Conservation (phyloP, 106 monocot genomes). For the Dendrobium nobile region DNA sequence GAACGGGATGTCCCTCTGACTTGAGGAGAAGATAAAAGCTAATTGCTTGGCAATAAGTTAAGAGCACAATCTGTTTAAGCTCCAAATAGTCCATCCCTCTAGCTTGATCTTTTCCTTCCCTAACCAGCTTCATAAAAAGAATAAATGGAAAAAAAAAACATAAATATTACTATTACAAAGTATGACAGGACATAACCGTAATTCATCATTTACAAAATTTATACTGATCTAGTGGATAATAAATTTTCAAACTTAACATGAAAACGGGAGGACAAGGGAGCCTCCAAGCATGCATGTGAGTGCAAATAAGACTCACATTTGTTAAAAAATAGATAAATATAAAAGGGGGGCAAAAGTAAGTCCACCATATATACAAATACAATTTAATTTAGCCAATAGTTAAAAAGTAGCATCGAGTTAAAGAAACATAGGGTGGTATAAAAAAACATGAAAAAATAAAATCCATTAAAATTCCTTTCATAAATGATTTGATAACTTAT, state of each 20-base stretch:
- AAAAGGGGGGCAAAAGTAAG: background rate
- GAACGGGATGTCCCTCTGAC: constrained; percentile 77
- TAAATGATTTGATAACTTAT: too few species aligned
- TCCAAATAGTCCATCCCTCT: constrained; percentile 40
- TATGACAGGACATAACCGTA: background rate
- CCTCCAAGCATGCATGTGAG: background rate
- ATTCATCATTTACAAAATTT: background rate
- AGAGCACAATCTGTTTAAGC: constrained; percentile 37
- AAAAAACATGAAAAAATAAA: background rate
- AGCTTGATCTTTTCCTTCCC: constrained; percentile 11
- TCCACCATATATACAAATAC: background rate
- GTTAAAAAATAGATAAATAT: background rate
- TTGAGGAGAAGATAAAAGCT: constrained; percentile 78
- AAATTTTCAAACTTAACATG: background rate
- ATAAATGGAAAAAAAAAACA: background rate
- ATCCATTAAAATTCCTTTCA: background rate
- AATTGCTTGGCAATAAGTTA: constrained; percentile 75
- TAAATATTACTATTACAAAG: background rate
- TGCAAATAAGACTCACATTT: background rate
- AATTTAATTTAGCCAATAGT: background rate
- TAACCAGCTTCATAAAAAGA: constrained; percentile 32
- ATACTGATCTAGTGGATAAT: background rate
- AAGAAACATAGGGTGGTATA: background rate
- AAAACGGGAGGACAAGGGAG: background rate
- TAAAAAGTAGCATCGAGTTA: background rate